Evolutionary conservation across 2,329 filamentous ascomycete genomes (phyloP).

Genomic region (Immersiporthe knoxdaviesiana): DNA sequence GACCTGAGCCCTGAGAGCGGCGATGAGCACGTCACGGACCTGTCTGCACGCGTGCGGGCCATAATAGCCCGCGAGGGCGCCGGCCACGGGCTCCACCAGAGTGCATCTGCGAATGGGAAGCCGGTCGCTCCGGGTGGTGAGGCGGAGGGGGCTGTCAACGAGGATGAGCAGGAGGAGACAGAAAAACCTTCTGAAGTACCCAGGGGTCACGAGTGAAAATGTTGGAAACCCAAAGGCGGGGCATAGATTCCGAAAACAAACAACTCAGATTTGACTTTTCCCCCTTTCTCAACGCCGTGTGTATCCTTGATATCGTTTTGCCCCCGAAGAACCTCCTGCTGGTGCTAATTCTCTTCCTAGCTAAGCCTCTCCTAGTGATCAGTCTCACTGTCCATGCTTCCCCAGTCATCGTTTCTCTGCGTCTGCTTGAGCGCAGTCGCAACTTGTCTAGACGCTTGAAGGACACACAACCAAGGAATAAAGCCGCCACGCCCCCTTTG

Average conservation of each 20-base stretch:
- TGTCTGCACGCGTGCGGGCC: constrained; percentile 71
- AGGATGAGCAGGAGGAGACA: constrained; percentile 64
- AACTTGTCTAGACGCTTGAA: background rate
- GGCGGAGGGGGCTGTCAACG: constrained; percentile 50
- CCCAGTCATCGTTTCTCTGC: background rate
- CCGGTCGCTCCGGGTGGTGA: background rate
- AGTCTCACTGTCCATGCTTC: background rate
- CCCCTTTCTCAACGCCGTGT: background rate
- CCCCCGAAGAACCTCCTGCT: background rate
- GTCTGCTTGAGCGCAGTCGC: background rate
- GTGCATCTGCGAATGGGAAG: constrained; percentile 29
- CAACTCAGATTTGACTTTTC: constrained; percentile 9
- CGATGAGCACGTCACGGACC: constrained; percentile 82
- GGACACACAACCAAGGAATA: background rate
- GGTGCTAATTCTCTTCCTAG: constrained; percentile 11
- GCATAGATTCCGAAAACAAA: too few relatives aligned
- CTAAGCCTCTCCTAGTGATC: background rate
- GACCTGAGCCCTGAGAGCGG: constrained; percentile 75
- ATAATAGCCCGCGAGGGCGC: constrained; percentile 52
- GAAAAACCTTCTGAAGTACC: constrained; percentile 42
- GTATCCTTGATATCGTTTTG: background rate
- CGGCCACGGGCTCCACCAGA: background rate
- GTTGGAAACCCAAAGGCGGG: background rate
- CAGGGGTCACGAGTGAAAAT: background rate
- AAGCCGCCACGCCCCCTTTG: background rate